Base-by-base conservation (phyloP, 306 rosid species). In the Vigna reflexopilosa region DNA sequence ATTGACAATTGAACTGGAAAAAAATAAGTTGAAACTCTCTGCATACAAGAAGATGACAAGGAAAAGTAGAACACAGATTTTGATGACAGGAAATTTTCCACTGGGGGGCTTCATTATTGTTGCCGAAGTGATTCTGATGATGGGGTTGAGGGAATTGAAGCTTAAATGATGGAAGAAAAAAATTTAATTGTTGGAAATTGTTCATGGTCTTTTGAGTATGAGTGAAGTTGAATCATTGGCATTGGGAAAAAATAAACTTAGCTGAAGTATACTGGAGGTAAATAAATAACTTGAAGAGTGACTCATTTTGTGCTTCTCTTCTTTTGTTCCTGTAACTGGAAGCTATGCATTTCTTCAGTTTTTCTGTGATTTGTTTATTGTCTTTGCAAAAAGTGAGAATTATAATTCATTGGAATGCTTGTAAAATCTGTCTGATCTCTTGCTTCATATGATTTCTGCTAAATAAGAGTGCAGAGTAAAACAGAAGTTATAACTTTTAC, bases 141-240 rank as follows among this genome's bases (percentile, higher is more conserved):
- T 16, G 26, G 28, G 75, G 42, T 9, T 56, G 71, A 36, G 19
- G 11, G 4, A 20, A 68, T 47, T 68, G 42, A 47, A 42, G 64
- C 76, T 64, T 77, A 56, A 72, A 61, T 70, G 65, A 51, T 15
- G 50, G 26, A 32, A 48, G 52, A 70, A 49, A 48, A 67, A 49
- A 71, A 34, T 20, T 19, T 67, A 45, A 69, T 69, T 57, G 55
- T 49, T 58, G 44, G 54, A 68, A 45, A 68, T 68, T 22, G 57
- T 24, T 45, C 73, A 24, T 68, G 40, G 42, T 20, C 48, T 45
- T 65, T 76, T 72, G 86, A 82, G 86, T 77, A 65, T 67, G 79
- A 82, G 86, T 82, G 79, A 82, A 82, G 86, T 77, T 77, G 75
- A 82, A 82, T 80, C 77, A 76, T 76, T 32, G 77, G 59, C 83